phyloP scores from a whole-genome alignment of 1,139 yeast genomes.

The Suhomyces bokatorum region DNA sequence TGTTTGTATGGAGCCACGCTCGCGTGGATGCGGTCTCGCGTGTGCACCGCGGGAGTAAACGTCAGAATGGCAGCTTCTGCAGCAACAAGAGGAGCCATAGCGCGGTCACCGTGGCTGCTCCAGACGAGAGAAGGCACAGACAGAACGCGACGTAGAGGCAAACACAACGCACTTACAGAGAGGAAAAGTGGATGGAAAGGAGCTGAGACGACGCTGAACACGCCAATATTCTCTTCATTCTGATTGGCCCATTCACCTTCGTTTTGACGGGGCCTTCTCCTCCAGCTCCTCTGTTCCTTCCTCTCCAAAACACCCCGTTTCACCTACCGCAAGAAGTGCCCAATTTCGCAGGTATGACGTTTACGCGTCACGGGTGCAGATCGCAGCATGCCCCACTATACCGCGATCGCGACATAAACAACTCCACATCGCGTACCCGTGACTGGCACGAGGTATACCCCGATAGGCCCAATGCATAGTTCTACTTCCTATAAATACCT shows the following conservation, averaged over 20 bases:
- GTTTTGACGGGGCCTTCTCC: too few relatives aligned
- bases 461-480: too few relatives aligned
- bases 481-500: too few relatives aligned
- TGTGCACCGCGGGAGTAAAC: neutral
- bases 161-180: too few relatives aligned
- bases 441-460: neutral
- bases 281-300: too few relatives aligned
- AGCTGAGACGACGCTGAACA: too few relatives aligned
- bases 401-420: constrained; percentile 1
- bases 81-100: neutral
- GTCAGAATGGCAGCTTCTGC: neutral
- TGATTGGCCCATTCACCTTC: too few relatives aligned
- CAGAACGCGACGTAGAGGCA: too few relatives aligned
- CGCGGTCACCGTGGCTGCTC: constrained; percentile 1
- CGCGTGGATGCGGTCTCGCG: neutral
- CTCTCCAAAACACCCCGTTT: neutral
- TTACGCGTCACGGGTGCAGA: neutral
- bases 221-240: too few relatives aligned
- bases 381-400: neutral
- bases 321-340: neutral
- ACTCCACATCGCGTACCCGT: constrained; percentile 2
- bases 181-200: too few relatives aligned
- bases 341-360: neutral
- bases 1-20: neutral
- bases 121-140: neutral